A percentile compares a stretch with the other conserved stretches of the same genome.
Conservation (phyloP, 768 basidiomycete genomes). For the Trametes coccinea region DNA sequence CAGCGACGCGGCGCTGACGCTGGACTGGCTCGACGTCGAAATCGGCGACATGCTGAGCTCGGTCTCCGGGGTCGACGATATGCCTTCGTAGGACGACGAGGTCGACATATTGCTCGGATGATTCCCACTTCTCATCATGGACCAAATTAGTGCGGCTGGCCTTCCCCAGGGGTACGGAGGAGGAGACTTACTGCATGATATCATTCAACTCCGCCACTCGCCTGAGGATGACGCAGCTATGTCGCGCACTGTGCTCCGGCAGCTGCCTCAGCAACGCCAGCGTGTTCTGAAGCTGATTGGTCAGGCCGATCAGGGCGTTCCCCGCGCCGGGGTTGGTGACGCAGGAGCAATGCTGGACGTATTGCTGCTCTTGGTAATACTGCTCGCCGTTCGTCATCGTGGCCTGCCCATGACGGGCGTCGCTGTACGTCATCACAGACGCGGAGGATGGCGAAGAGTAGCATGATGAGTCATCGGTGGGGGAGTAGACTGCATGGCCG, state of each 20-base stretch:
- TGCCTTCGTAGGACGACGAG: constrained; percentile 21
- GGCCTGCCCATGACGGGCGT: constrained; percentile 21
- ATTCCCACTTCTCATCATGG: constrained; percentile 22
- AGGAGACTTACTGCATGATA: constrained; percentile 62
- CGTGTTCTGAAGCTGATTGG: constrained; percentile 62
- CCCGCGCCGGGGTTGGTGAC: constrained; percentile 60
- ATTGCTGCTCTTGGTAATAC: constrained; percentile 30
- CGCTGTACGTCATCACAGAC: constrained; percentile 29
- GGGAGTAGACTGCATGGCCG: constrained; percentile 19
- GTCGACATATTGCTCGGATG: background rate
- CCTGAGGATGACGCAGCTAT: constrained; percentile 53
- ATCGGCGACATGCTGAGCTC: constrained; percentile 51
- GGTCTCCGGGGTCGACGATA: constrained; percentile 47
- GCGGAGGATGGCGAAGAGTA: constrained; percentile 29
- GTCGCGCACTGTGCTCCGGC: constrained; percentile 50
- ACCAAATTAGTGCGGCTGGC: background rate
- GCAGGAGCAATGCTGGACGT: constrained; percentile 55
- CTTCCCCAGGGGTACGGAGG: constrained; percentile 16
- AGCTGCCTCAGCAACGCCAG: constrained; percentile 60
- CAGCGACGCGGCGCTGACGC: constrained; percentile 51
- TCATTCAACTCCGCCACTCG: constrained; percentile 62
- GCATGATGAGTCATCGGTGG: constrained; percentile 22
- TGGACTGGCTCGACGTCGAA: constrained; percentile 44
- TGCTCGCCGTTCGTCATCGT: constrained; percentile 22
- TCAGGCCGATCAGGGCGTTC: constrained; percentile 59